Evolutionary conservation across 2,329 filamentous ascomycete species (phyloP).

Genomic region (Cladophialophora psammophila): DNA sequence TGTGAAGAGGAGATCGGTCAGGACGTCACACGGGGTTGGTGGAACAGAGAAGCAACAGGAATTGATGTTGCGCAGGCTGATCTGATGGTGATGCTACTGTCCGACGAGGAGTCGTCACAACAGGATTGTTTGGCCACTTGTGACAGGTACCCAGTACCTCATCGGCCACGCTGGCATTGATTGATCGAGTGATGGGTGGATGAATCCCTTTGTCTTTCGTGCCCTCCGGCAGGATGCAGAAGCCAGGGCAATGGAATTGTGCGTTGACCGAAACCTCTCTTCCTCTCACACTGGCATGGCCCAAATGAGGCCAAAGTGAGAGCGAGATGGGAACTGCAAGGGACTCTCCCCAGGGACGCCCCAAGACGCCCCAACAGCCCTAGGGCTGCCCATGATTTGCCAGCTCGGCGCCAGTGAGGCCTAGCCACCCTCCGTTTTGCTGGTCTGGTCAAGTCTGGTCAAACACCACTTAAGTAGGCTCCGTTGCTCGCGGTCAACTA

Average conservation of each 20-base stretch:
- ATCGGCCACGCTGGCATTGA: background rate
- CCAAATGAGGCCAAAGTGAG: too few relatives aligned
- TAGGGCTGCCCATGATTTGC: too few relatives aligned
- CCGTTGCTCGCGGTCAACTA: too few relatives aligned
- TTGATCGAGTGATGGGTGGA: too few relatives aligned
- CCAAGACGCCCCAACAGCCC: too few relatives aligned
- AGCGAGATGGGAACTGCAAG: too few relatives aligned
- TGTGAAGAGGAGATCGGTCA: slow-evolving; percentile 17
- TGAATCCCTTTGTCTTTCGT: background rate
- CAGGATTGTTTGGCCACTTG: background rate
- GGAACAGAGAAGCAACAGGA: slow-evolving; percentile 1
- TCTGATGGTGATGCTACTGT: slow-evolving; percentile 11
- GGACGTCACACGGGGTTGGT: slow-evolving; percentile 21
- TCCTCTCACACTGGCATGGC: background rate
- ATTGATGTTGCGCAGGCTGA: slow-evolving; percentile 17
- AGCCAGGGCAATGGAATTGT: background rate
- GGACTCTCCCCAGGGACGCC: too few relatives aligned
- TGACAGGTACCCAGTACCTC: background rate
- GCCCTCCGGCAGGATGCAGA: background rate
- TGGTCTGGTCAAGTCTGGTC: too few relatives aligned
- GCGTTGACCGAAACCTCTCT: background rate
- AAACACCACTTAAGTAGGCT: too few relatives aligned
- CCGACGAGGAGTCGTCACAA: slow-evolving; percentile 14
- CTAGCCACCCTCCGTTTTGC: too few relatives aligned
- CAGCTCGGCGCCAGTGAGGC: too few relatives aligned